Percentiles rank a stretch among this genome's conserved stretches.
phyloP scores from a whole-genome alignment of 345 rosid genomes.

The Kandelia obovata region DNA sequence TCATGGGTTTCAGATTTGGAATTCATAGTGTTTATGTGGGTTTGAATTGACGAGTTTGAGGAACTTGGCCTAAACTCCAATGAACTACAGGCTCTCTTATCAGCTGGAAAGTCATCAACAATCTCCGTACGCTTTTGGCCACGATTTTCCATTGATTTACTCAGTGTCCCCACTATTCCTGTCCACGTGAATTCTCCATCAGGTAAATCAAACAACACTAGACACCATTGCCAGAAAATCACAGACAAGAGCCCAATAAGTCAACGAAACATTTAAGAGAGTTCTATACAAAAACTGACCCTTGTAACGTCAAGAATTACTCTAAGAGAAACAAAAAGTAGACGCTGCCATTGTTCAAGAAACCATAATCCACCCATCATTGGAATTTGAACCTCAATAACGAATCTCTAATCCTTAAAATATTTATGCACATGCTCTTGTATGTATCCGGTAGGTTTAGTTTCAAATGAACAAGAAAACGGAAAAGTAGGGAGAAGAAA shows the following conservation, averaged over 20 bases:
- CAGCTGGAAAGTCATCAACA: slow-evolving; percentile 76
- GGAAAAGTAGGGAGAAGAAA: too few species aligned
- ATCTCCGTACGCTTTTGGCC: slow-evolving; percentile 87
- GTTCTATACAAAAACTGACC: too few species aligned
- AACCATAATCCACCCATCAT: background rate
- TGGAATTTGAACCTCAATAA: background rate
- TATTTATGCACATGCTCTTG: too few species aligned
- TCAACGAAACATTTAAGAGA: background rate
- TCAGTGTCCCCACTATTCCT: background rate
- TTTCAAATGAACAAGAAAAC: too few species aligned
- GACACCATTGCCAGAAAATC: background rate
- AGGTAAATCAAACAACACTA: background rate
- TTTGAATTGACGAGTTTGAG: slow-evolving; percentile 58
- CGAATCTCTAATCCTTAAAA: background rate
- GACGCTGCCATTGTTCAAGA: background rate
- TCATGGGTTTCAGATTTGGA: slow-evolving; percentile 36
- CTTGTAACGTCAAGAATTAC: background rate
- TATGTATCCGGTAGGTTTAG: background rate
- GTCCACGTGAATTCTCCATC: background rate
- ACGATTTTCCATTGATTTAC: slow-evolving; percentile 58
- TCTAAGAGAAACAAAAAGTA: background rate
- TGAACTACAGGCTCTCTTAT: slow-evolving; percentile 90
- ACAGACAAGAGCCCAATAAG: background rate
- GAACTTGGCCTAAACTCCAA: slow-evolving; percentile 72
- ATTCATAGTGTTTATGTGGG: slow-evolving; percentile 45